Evolutionary conservation across 768 basidiomycete genomes (phyloP), one percentile per base, ranked within the genome.

Genomic region (Chalciporus piperatus): DNA sequence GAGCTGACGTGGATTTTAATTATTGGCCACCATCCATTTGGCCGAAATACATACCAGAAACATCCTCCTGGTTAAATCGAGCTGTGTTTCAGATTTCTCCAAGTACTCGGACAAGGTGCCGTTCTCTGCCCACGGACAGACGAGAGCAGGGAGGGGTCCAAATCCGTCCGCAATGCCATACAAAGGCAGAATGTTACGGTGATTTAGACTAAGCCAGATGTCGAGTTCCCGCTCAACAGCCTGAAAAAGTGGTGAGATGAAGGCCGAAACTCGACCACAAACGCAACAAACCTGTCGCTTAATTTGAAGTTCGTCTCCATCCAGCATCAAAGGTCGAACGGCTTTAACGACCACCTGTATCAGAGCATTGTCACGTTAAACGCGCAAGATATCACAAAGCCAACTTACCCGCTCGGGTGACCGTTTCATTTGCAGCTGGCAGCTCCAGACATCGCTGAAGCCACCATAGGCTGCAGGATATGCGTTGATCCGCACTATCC

Each of bases 101-200:
- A 71, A 39, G 52, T 70, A 71, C 28, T 59, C 56, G 6, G 61
- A 61, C 3, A 71, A 42, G 4, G 65, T 69, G 0, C 70, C 72
- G 9, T 71, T 56, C 0, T 60, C 62, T 20, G 62, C 58, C 70
- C 72, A 71, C 0, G 70, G 72, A 12, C 56, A 72, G 19, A 72
- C 62, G 45, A 72, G 66, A 4, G 72, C 66, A 30, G 46, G 40
- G 10, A 69, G 49, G 23, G 47, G 62, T 22, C 65, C 65, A 33
- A 69, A 74, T 38, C 55, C 63, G 6, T 6, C 12, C 3, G 62
- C 45, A 8, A 59, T 44, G 17, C 71, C 71, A 32, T 55, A 62
- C 2, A 73, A 53, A 35, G 70, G 61, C 14, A 72, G 22, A 20
- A 72, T 23, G 14, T 72, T 73, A 16, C 1, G 57, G 41, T 72